Evolutionary conservation across 768 basidiomycete species (phyloP).

Genomic region (Termitomyces sp.): DNA sequence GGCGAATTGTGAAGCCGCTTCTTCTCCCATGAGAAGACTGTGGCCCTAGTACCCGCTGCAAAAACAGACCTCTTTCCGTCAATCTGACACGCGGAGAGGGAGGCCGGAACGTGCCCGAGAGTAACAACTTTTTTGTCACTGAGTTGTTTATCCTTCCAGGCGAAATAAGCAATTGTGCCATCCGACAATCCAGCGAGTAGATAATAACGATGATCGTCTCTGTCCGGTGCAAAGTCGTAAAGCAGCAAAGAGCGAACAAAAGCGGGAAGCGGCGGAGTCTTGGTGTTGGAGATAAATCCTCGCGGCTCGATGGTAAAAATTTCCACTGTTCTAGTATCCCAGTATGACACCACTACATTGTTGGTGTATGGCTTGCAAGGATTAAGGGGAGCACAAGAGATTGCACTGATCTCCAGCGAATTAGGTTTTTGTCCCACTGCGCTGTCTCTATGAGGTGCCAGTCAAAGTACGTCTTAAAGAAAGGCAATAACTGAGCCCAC

Average conservation of each 20-base stretch:
- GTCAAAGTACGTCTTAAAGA: background rate
- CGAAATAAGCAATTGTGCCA: constrained; percentile 59
- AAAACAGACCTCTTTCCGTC: constrained; percentile 55
- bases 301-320: constrained; percentile 35
- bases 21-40: constrained; percentile 63
- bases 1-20: constrained; percentile 63
- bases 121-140: constrained; percentile 52
- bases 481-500: constrained; percentile 18
- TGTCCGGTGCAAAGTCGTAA: constrained; percentile 37
- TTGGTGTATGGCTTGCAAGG: constrained; percentile 36
- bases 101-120: constrained; percentile 64
- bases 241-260: constrained; percentile 42
- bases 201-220: constrained; percentile 36
- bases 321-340: constrained; percentile 62
- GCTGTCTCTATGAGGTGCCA: constrained; percentile 1
- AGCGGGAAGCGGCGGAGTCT: constrained; percentile 31
- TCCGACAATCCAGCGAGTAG: constrained; percentile 73
- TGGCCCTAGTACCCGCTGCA: constrained; percentile 65
- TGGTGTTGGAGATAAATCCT: constrained; percentile 25
- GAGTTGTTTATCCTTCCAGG: constrained; percentile 38
- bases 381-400: constrained; percentile 60
- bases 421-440: constrained; percentile 7
- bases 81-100: constrained; percentile 48
- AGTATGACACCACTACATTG: constrained; percentile 64
- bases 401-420: constrained; percentile 55